Evolutionary conservation across 202 grass and related monocot species (phyloP), one percentile per base, ranked within the genome.

Genomic region (Thinopyrum obtusiflorum): DNA sequence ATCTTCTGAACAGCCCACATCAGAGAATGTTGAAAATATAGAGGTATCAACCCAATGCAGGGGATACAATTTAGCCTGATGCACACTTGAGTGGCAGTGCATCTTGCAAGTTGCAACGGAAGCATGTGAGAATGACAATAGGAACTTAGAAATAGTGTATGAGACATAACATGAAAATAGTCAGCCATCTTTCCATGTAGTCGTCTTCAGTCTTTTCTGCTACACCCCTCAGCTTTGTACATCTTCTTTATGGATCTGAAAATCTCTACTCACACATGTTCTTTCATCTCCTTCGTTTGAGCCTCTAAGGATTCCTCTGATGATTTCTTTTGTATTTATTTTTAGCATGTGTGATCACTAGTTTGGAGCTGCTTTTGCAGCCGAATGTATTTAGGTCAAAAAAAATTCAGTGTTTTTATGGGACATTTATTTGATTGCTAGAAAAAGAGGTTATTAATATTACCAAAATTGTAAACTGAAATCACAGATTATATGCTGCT

Each of bases 271-370:
- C 73, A 76, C 73, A 55, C 46, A 55, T 55, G 27, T 31, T 76
- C 71, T 47, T 75, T 75, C 15, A 29, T 75, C 44, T 75, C 71
- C 25, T 75, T 15, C 46, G 12, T 76, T 49, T 74, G 40, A 49
- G 17, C 47, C 47, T 57, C 47, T 76, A 76, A 32, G 26, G 46
- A 53, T 76, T 76, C 26, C 72, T 76, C 46, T 51, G 73, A 55
- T 76, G 60, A 76, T 76, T 76, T 55, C 17, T 57, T 76, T 18
- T 75, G 44, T 75, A 51, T 75, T 15, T 53, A 53, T 75, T 51
- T 44, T 15, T 74, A 74, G 71, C 25, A 74, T 28, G 40, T 51
- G 71, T 47, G 49, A 49, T 46, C 25, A 20, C 6, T 57, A 57
- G 53, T 44, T 66, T 80, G 61, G 39, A 28, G 13, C 11, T 66